Percentiles rank a stretch among this genome's conserved stretches.
phyloP scores from a whole-genome alignment of 2,329 filamentous ascomycete species.

The Phialocephala subalpina region DNA sequence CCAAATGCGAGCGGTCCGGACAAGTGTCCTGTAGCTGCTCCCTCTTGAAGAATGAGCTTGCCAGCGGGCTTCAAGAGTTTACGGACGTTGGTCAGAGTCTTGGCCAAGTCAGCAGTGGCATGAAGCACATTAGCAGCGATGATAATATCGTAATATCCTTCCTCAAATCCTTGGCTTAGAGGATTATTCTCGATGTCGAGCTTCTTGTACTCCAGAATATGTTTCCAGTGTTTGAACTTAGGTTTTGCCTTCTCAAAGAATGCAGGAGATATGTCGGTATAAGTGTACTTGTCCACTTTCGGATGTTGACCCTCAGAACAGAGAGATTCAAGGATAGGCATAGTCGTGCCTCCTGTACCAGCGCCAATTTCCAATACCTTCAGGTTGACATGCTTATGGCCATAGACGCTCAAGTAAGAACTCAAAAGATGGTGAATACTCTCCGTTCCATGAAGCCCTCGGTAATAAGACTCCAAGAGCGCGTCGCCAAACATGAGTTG shows the following conservation, averaged over 20 bases:
- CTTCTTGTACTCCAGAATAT: constrained; percentile 41
- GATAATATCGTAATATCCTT: constrained; percentile 35
- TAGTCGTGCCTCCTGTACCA: constrained; percentile 33
- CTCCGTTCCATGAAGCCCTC: not conserved
- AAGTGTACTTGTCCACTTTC: constrained; percentile 26
- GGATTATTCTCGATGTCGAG: constrained; percentile 36
- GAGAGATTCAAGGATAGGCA: constrained; percentile 7
- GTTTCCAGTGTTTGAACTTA: constrained; percentile 18
- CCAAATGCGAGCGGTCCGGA: constrained; percentile 23
- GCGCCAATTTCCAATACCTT: constrained; percentile 39
- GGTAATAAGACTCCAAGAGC: no score
- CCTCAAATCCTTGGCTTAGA: constrained; percentile 35
- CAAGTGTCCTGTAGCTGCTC: constrained; percentile 31
- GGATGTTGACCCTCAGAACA: not conserved
- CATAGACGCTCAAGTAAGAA: constrained; percentile 13
- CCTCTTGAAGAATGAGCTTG: constrained; percentile 40
- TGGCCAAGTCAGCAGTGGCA: constrained; percentile 34
- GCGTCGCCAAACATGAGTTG: no score
- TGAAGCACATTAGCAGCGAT: constrained; percentile 37
- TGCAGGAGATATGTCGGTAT: constrained; percentile 37
- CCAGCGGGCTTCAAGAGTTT: constrained; percentile 43
- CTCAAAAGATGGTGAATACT: not conserved
- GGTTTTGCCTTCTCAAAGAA: constrained; percentile 46
- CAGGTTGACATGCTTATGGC: constrained; percentile 34
- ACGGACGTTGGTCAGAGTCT: constrained; percentile 38